These are phyloP conservation scores for Hyphopichia homilentoma DNA, from an alignment of 805 yeast genomes.

Conservation along the genomic window DNA sequence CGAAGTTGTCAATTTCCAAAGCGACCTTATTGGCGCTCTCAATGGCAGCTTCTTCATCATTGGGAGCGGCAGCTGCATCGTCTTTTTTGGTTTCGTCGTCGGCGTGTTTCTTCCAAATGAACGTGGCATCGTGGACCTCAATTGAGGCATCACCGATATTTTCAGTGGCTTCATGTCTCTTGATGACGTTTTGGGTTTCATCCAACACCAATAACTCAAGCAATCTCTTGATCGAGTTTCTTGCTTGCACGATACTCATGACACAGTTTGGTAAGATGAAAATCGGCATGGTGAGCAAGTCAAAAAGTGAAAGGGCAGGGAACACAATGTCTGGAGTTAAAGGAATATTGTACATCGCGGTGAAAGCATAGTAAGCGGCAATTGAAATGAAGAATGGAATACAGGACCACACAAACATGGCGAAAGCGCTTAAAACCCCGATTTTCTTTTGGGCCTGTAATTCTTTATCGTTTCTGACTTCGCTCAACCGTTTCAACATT, in stretches of 20 bases:
- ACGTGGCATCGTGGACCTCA: slow-evolving; percentile 12
- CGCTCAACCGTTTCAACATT: slow-evolving; percentile 19
- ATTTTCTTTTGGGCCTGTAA: slow-evolving; percentile 14
- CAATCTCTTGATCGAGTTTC: slow-evolving; percentile 21
- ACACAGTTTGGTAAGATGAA: slow-evolving; percentile 18
- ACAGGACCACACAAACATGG: slow-evolving; percentile 22
- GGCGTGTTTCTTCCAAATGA: slow-evolving; percentile 17
- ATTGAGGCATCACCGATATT: slow-evolving; percentile 16
- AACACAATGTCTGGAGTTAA: slow-evolving; percentile 25
- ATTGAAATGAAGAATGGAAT: slow-evolving; percentile 25
- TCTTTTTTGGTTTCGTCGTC: slow-evolving; percentile 3
- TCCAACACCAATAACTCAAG: slow-evolving; percentile 20
- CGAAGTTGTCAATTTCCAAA: slow-evolving; percentile 26
- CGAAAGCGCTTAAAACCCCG: slow-evolving; percentile 21
- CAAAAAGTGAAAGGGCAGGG: slow-evolving; percentile 28
- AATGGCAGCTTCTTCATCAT: slow-evolving; percentile 7
- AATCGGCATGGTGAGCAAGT: slow-evolving; percentile 23
- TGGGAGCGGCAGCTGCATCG: slow-evolving; percentile 1
- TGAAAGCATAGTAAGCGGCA: slow-evolving; percentile 19
- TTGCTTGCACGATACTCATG: slow-evolving; percentile 17
- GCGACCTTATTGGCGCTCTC: slow-evolving; percentile 19
- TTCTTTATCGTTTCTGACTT: slow-evolving; percentile 23
- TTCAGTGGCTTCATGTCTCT: slow-evolving; percentile 9
- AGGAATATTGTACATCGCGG: slow-evolving; percentile 15
- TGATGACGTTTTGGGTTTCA: slow-evolving; percentile 16